Percentiles rank a stretch among this genome's conserved stretches.
Evolutionary conservation across 1,139 yeast genomes (phyloP).

Genomic region (Pichia sp.): DNA sequence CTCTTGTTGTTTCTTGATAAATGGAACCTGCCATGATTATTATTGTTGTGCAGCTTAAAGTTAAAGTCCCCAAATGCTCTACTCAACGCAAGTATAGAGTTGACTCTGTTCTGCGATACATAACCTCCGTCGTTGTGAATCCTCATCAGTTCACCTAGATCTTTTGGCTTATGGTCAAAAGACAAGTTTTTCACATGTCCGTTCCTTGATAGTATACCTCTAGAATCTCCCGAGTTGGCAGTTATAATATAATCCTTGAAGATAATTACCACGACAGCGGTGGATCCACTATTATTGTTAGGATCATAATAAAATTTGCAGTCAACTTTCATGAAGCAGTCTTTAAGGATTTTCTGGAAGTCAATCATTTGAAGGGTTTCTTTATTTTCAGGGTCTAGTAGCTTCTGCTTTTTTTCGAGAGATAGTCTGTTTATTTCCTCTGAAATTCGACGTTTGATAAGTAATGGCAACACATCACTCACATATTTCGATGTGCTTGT

Average conservation of each 20-base stretch:
- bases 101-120: slow-evolving; percentile 63
- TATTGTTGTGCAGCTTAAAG: slow-evolving; percentile 43
- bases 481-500: slow-evolving; percentile 54
- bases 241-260: slow-evolving; percentile 50
- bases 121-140: slow-evolving; percentile 73
- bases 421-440: slow-evolving; percentile 21
- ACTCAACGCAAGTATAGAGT: slow-evolving; percentile 67
- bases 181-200: slow-evolving; percentile 59
- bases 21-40: slow-evolving; percentile 28
- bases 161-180: slow-evolving; percentile 73
- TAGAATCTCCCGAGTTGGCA: slow-evolving; percentile 73
- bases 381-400: slow-evolving; percentile 14
- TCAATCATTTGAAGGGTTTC: slow-evolving; percentile 24
- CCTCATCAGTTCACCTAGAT: slow-evolving; percentile 69
- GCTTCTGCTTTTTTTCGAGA: slow-evolving; percentile 15
- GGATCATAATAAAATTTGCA: slow-evolving; percentile 42
- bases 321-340: slow-evolving; percentile 57
- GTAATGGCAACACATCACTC: slow-evolving; percentile 38
- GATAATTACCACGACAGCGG: slow-evolving; percentile 56
- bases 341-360: slow-evolving; percentile 40
- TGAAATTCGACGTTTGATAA: slow-evolving; percentile 20
- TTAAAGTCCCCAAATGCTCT: slow-evolving; percentile 76
- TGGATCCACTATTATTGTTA: slow-evolving; percentile 59
- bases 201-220: slow-evolving; percentile 54
- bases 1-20: slow-evolving; percentile 30